Percentiles rank a stretch among this genome's conserved stretches.
Conservation (phyloP, 371 early-diverging fungal species). For the Mucor saturninus region DNA sequence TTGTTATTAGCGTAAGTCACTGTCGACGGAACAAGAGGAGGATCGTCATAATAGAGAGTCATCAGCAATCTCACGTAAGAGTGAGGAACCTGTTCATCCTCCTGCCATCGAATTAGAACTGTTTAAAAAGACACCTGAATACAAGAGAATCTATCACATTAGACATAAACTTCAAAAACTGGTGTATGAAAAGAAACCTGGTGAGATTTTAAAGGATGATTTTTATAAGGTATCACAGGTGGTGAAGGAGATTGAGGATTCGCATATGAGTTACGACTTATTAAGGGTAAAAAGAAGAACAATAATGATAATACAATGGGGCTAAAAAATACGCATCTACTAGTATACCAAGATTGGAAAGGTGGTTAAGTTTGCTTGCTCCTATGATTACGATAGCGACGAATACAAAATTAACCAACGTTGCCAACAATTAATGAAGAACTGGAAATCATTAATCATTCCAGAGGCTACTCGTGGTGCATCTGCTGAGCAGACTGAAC, state of each 20-base stretch:
- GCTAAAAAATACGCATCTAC: background rate
- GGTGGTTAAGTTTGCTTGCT: constrained; percentile 38
- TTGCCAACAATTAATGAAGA: constrained; percentile 33
- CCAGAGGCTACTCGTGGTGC: constrained; percentile 13
- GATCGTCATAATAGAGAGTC: constrained; percentile 13
- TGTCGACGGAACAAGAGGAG: constrained; percentile 26
- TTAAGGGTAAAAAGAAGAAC: constrained; percentile 29
- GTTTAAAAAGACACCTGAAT: constrained; percentile 36
- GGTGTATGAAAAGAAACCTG: constrained; percentile 42
- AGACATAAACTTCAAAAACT: constrained; percentile 42
- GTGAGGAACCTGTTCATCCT: constrained; percentile 12
- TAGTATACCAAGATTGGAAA: constrained; percentile 52
- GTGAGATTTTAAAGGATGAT: constrained; percentile 35
- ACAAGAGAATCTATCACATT: constrained; percentile 32
- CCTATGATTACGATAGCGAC: constrained; percentile 33
- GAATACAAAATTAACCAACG: constrained; percentile 35
- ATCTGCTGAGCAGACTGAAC: constrained; percentile 17
- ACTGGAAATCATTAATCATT: constrained; percentile 31
- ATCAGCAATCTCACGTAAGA: constrained; percentile 11
- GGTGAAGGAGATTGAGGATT: constrained; percentile 38
- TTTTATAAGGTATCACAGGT: constrained; percentile 33
- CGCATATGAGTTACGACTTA: constrained; percentile 32
- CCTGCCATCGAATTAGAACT: constrained; percentile 2
- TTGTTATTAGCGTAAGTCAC: constrained; percentile 20
- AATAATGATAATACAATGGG: background rate